A percentile compares a stretch with the other conserved stretches of the same genome.
These are phyloP conservation scores for Blastomyces parvus DNA, from an alignment of 2,329 filamentous ascomycete species.

Conservation along the genomic window DNA sequence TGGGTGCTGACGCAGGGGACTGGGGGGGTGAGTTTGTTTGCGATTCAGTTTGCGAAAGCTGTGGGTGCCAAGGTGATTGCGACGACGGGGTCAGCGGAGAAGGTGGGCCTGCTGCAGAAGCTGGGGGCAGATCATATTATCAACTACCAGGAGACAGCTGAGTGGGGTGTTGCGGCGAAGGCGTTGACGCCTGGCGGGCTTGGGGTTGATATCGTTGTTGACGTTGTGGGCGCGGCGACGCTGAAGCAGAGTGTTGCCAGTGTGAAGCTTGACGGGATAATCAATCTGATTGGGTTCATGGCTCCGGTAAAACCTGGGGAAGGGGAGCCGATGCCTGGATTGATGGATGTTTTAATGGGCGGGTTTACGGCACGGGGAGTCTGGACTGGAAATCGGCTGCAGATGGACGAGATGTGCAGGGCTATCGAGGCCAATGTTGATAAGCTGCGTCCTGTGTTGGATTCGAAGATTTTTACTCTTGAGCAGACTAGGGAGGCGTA, in stretches of 20 bases:
- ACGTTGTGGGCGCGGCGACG: slow-evolving; percentile 46
- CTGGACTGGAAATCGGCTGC: slow-evolving; percentile 38
- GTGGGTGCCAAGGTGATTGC: slow-evolving; percentile 43
- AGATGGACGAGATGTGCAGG: slow-evolving; percentile 46
- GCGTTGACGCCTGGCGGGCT: slow-evolving; percentile 29
- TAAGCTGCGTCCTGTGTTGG: slow-evolving; percentile 37
- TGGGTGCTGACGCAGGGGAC: slow-evolving; percentile 46
- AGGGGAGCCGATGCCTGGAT: slow-evolving; percentile 30
- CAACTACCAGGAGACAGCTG: slow-evolving; percentile 45
- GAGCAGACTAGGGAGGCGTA: slow-evolving; percentile 36
- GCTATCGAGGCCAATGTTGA: slow-evolving; percentile 42
- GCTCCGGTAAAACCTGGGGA: slow-evolving; percentile 28
- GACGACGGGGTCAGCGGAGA: slow-evolving; percentile 45
- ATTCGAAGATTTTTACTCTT: slow-evolving; percentile 39
- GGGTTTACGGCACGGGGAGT: slow-evolving; percentile 41
- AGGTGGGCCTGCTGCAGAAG: slow-evolving; percentile 38
- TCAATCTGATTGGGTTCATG: slow-evolving; percentile 44
- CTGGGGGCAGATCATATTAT: slow-evolving; percentile 47
- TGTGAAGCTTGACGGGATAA: slow-evolving; percentile 47
- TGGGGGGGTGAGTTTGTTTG: slow-evolving; percentile 45
- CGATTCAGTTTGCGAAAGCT: slow-evolving; percentile 40
- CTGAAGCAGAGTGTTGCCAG: slow-evolving; percentile 45
- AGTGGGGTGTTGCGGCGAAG: slow-evolving; percentile 47
- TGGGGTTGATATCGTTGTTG: slow-evolving; percentile 49
- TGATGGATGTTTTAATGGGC: slow-evolving; percentile 41